A percentile compares a stretch with the other conserved stretches of the same genome.
Conservation (phyloP, 2,329 filamentous ascomycete species). For the Beauveria scarabaeidicola region DNA sequence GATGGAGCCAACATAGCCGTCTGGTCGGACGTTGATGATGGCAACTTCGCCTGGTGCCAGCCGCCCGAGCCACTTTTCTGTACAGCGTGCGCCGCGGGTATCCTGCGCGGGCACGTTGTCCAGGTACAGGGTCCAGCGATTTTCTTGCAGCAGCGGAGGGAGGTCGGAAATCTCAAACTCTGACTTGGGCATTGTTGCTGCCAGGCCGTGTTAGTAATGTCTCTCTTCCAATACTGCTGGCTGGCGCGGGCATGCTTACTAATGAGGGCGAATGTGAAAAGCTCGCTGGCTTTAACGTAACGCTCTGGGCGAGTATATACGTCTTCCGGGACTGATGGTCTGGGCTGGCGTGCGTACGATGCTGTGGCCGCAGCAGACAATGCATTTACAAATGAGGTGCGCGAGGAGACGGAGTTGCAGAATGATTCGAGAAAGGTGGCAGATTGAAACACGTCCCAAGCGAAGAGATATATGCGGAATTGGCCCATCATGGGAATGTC, state of each 20-base stretch:
- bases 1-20: conserved; percentile 65
- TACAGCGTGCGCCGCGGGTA: conserved; percentile 45
- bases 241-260: conserved; percentile 36
- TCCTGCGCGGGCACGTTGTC: conserved; percentile 54
- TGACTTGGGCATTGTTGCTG: conserved; percentile 51
- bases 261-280: conserved; percentile 62
- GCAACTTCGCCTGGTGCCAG: conserved; percentile 49
- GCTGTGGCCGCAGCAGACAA: conserved; percentile 49
- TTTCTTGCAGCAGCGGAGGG: conserved; percentile 52
- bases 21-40: conserved; percentile 60
- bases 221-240: background rate
- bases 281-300: conserved; percentile 58
- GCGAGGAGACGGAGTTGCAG: conserved; percentile 43
- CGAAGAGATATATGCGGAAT: conserved; percentile 66
- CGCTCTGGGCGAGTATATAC: conserved; percentile 58
- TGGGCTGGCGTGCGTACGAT: conserved; percentile 54
- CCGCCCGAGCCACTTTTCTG: conserved; percentile 60
- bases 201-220: background rate
- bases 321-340: conserved; percentile 50
- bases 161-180: conserved; percentile 59
- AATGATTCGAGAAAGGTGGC: conserved; percentile 52
- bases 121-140: conserved; percentile 64
- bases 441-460: conserved; percentile 50
- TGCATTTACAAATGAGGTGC: conserved; percentile 48
- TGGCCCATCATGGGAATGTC: conserved; percentile 72